Percentiles rank a stretch among this genome's conserved stretches.
Evolutionary conservation across 768 basidiomycete genomes (phyloP).

Genomic region (Lactarius hengduanensis): DNA sequence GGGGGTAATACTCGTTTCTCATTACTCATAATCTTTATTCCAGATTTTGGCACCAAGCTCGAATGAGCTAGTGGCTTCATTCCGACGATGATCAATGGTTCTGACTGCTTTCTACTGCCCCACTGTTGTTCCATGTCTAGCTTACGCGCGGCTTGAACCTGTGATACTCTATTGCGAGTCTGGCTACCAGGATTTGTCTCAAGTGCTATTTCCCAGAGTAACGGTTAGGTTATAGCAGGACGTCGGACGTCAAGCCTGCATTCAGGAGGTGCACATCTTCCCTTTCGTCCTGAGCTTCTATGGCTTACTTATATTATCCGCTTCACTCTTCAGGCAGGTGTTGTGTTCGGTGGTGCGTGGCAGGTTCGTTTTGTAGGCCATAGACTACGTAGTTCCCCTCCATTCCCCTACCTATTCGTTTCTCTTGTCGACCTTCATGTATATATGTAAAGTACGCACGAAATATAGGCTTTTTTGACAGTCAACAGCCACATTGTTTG

Average conservation of each 20-base stretch:
- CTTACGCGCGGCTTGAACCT: not conserved
- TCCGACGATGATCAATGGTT: not conserved
- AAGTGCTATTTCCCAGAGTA: not conserved
- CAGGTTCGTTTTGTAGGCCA: not conserved
- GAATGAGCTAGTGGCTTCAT: not conserved
- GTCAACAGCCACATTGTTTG: slow-evolving; percentile 38
- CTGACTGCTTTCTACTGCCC: not conserved
- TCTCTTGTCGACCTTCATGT: slow-evolving; percentile 5
- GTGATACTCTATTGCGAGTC: not conserved
- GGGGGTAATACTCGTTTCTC: not conserved
- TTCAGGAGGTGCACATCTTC: not conserved
- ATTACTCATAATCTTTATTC: not conserved
- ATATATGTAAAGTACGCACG: slow-evolving; percentile 21
- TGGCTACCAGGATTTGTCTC: not conserved
- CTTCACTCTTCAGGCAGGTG: not conserved
- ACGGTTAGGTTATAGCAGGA: not conserved
- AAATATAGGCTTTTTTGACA: slow-evolving; percentile 28
- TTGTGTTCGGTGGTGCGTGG: not conserved
- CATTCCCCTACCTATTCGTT: slow-evolving; percentile 1
- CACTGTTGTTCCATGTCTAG: not conserved
- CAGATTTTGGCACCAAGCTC: not conserved
- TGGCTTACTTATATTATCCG: not conserved
- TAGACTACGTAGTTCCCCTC: not conserved
- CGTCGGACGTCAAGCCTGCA: not conserved
- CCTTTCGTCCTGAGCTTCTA: not conserved